Percentiles rank a stretch among this genome's conserved stretches.
Evolutionary conservation across 495 filamentous ascomycete species (phyloP).

Genomic region (Daldinia bambusicola): DNA sequence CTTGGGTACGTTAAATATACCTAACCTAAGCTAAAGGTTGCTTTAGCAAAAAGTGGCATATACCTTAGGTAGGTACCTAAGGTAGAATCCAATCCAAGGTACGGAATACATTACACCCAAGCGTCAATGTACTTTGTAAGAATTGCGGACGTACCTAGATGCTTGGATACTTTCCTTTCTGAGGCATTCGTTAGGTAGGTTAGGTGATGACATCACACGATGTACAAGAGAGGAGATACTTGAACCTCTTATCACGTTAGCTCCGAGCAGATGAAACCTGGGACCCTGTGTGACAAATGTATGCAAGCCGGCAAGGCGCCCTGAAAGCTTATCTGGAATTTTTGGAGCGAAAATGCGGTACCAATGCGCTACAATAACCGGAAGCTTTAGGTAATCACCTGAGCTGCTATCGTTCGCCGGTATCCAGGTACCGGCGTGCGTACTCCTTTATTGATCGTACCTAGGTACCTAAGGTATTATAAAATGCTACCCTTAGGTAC

Average conservation of each 20-base stretch:
- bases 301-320: slow-evolving; percentile 2
- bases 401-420: slow-evolving; percentile 23
- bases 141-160: too few relatives aligned
- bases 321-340: slow-evolving; percentile 12
- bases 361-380: background rate
- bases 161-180: too few relatives aligned
- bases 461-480: too few relatives aligned
- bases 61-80: too few relatives aligned
- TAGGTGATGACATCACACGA: slow-evolving; percentile 17
- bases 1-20: too few relatives aligned
- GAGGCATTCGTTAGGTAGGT: too few relatives aligned
- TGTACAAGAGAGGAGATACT: background rate
- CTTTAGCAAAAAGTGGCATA: background rate
- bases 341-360: background rate
- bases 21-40: too few relatives aligned
- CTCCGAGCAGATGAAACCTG: slow-evolving; percentile 10
- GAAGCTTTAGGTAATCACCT: slow-evolving; percentile 1
- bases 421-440: slow-evolving; percentile 27
- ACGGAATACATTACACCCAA: too few relatives aligned
- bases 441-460: slow-evolving; percentile 39
- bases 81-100: too few relatives aligned
- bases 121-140: too few relatives aligned
- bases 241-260: slow-evolving; percentile 2
- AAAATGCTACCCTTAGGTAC: too few relatives aligned
- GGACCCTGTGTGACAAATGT: slow-evolving; percentile 5